Evolutionary conservation across 177 flowering plant genomes (phyloP).

Genomic region (Vitis hybrid): DNA sequence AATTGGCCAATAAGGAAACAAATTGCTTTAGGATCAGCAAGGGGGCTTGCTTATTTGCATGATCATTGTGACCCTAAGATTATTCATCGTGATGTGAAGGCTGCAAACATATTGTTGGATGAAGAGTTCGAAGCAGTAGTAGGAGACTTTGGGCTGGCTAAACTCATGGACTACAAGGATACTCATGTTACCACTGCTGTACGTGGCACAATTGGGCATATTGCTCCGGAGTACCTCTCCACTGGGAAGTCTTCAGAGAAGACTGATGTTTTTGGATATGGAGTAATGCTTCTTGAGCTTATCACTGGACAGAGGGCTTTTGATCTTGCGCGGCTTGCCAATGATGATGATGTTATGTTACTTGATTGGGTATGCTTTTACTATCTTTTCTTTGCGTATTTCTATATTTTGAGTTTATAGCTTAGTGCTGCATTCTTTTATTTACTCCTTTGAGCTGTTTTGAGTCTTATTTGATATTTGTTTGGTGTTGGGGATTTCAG

Average conservation of each 20-base stretch:
- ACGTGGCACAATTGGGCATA: slow-evolving; percentile 19
- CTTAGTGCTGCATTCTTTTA: too few species aligned
- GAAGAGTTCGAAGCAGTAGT: slow-evolving; percentile 18
- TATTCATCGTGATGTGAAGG: slow-evolving; percentile 20
- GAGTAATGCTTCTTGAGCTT: slow-evolving; percentile 21
- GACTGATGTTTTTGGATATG: slow-evolving; percentile 20
- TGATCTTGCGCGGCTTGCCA: slow-evolving; percentile 20
- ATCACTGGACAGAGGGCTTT: slow-evolving; percentile 21
- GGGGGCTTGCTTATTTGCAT: slow-evolving; percentile 20
- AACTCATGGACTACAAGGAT: slow-evolving; percentile 17
- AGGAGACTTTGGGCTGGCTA: slow-evolving; percentile 19
- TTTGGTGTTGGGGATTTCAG: too few species aligned
- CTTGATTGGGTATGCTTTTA: slow-evolving; percentile 16
- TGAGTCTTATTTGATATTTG: too few species aligned
- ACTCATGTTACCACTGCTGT: slow-evolving; percentile 19
- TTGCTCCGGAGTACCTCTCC: slow-evolving; percentile 17
- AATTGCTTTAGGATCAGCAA: slow-evolving; percentile 17
- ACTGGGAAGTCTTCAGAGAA: slow-evolving; percentile 20
- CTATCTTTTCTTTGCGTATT: too few species aligned
- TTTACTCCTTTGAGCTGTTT: too few species aligned
- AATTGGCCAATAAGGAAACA: slow-evolving; percentile 5
- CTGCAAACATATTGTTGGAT: slow-evolving; percentile 19
- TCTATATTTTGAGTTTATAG: too few species aligned
- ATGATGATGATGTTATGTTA: slow-evolving; percentile 18
- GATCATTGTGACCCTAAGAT: slow-evolving; percentile 20